These are phyloP conservation scores for Metschnikowia kunwiensis DNA, from an alignment of 805 yeast species.

Conservation along the genomic window DNA sequence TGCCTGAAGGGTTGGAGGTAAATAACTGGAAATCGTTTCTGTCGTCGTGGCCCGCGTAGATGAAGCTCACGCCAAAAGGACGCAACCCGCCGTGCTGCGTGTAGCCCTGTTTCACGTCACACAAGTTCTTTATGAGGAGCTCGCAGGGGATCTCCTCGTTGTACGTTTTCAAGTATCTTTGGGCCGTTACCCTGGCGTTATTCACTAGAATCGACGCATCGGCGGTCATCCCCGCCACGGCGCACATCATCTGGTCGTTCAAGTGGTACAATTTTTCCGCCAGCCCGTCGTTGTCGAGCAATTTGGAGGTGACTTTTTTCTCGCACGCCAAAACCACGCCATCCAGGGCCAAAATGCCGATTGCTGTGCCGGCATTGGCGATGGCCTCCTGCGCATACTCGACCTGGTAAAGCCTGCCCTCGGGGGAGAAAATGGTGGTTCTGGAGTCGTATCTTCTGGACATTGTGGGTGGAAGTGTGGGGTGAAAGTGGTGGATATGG, in stretches of 20 bases:
- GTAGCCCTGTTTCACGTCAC: conserved; percentile 95
- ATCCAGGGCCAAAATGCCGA: conserved; percentile 70
- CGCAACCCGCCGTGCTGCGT: conserved; percentile 98
- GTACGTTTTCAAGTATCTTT: conserved; percentile 77
- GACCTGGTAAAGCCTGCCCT: conserved; percentile 94
- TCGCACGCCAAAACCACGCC: conserved; percentile 98
- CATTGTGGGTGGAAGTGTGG: conserved; percentile 37
- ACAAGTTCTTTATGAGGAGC: conserved; percentile 77
- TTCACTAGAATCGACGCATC: conserved; percentile 91
- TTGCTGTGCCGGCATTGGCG: conserved; percentile 78
- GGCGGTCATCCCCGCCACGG: conserved; percentile 97
- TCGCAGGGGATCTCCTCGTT: conserved; percentile 95
- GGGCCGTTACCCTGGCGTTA: conserved; percentile 82
- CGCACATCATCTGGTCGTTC: conserved; percentile 78
- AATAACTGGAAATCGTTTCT: conserved; percentile 85
- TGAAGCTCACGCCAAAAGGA: conserved; percentile 96
- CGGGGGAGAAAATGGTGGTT: conserved; percentile 98
- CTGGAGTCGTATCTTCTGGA: conserved; percentile 99
- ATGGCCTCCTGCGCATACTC: conserved; percentile 95
- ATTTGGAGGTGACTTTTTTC: conserved; percentile 87
- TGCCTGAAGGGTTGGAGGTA: conserved; percentile 96
- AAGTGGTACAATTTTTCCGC: conserved; percentile 89
- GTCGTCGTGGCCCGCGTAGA: conserved; percentile 94
- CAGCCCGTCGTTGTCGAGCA: conserved; percentile 88
- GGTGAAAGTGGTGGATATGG: too few relatives aligned